A percentile compares a stretch with the other conserved stretches of the same genome.
These are phyloP conservation scores for Casaregolazyma lundiana DNA, from an alignment of 1,139 yeast species.

Conservation along the genomic window DNA sequence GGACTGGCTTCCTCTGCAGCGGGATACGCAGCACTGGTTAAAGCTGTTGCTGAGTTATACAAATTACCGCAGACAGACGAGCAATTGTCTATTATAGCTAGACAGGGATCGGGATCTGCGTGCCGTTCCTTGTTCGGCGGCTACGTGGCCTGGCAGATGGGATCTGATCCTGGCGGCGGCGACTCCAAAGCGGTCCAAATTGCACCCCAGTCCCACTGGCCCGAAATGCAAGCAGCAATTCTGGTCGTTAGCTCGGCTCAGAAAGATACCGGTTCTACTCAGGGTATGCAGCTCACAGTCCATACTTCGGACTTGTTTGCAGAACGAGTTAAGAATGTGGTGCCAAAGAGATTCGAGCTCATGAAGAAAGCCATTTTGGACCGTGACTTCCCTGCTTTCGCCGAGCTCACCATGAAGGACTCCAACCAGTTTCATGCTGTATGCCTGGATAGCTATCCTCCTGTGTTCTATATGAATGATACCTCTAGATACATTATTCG, in stretches of 20 bases:
- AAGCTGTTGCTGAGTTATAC: constrained; percentile 77
- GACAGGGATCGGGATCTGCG: constrained; percentile 98
- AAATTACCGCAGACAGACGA: constrained; percentile 75
- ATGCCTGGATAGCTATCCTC: constrained; percentile 92
- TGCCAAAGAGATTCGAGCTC: constrained; percentile 73
- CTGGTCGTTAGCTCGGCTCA: constrained; percentile 89
- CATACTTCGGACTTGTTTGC: constrained; percentile 79
- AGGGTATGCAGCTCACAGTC: constrained; percentile 96
- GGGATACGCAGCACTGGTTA: constrained; percentile 93
- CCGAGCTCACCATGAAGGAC: constrained; percentile 88
- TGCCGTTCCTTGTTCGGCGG: constrained; percentile 97
- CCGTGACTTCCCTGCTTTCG: constrained; percentile 75
- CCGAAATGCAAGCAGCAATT: constrained; percentile 84
- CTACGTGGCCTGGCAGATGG: constrained; percentile 99
- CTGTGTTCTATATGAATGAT: constrained; percentile 91
- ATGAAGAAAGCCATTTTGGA: constrained; percentile 73
- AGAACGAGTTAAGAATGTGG: constrained; percentile 72
- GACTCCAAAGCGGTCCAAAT: constrained; percentile 93
- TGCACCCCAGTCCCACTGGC: constrained; percentile 85
- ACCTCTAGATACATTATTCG: constrained; percentile 87
- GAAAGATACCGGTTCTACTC: constrained; percentile 90
- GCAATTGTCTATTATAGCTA: constrained; percentile 86
- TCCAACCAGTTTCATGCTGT: constrained; percentile 97
- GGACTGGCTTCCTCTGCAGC: constrained; percentile 98
- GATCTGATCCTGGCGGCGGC: constrained; percentile 60